phyloP scores from a whole-genome alignment of 2,329 filamentous ascomycete species.

The Didymella glomerata region DNA sequence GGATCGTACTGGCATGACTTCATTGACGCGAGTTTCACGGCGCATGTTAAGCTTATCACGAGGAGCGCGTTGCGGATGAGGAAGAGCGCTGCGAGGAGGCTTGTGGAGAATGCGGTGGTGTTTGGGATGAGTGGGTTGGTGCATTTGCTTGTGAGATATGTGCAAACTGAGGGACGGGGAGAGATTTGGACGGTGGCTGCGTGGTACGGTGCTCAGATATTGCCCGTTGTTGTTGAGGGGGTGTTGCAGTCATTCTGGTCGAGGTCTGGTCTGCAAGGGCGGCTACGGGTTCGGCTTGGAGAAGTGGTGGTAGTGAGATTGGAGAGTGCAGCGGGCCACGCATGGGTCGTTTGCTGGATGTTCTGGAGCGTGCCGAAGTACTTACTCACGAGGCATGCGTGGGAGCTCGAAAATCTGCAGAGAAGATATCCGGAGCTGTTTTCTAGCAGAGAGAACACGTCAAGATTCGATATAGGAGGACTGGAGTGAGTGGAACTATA shows the following conservation, averaged over 20 bases:
- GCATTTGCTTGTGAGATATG: slow-evolving; percentile 27
- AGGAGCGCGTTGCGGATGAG: slow-evolving; percentile 22
- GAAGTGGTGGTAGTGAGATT: background rate
- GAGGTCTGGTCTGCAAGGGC: background rate
- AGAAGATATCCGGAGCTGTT: slow-evolving; percentile 1
- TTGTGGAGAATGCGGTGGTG: slow-evolving; percentile 31
- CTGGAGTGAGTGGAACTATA: background rate
- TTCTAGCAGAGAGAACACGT: background rate
- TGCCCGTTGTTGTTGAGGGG: slow-evolving; percentile 28
- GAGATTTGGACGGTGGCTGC: slow-evolving; percentile 27
- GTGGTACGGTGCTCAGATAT: slow-evolving; percentile 32
- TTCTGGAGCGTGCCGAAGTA: slow-evolving; percentile 32
- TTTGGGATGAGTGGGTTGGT: slow-evolving; percentile 28
- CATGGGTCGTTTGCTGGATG: slow-evolving; percentile 30
- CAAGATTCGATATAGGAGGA: background rate
- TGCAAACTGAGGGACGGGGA: slow-evolving; percentile 10
- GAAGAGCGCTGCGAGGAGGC: slow-evolving; percentile 9
- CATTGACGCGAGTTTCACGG: slow-evolving; percentile 26
- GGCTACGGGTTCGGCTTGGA: slow-evolving; percentile 2
- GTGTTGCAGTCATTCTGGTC: slow-evolving; percentile 20
- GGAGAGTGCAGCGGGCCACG: slow-evolving; percentile 27
- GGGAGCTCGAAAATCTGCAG: slow-evolving; percentile 22
- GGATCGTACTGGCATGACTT: slow-evolving; percentile 35
- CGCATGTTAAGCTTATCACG: slow-evolving; percentile 28
- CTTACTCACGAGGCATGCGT: slow-evolving; percentile 18